Evolutionary conservation across 768 basidiomycete species (phyloP), one percentile per base, ranked within the genome.

Genomic region (Dioszegia aurantiaca): DNA sequence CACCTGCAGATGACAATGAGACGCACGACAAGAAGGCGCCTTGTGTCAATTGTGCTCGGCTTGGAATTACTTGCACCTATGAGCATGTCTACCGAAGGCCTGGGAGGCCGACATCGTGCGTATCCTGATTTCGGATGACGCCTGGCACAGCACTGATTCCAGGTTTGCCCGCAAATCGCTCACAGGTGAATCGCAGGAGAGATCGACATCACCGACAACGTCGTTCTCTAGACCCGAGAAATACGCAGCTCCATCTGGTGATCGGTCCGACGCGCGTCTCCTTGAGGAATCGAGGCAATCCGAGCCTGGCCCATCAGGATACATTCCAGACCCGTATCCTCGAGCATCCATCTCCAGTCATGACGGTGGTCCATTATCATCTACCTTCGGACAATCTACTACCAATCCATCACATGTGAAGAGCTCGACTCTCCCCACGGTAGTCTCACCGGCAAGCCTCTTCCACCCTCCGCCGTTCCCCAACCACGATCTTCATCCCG

Each of bases 1-100:
- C 54, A 8, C 30, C 54, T 5, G 12, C 54, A 14, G 54, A 55
- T 19, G 43, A 26, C n/a, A 45, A 6, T 23, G 51, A 39, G 37
- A 45, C 33, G 30, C 31, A 33, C 30, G 54, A 55, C 28, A n/a
- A 44, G 24, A 24, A 33, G 26, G 39, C 52, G 27, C 27, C 54
- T 1, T 55, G 54, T 31, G 28, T 33, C 5, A 55, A 43, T 24
- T 55, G 54, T 28, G 26, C 54, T 9, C 24, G 54, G 6, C 42
- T 55, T 8, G 54, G 54, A 5, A 43, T 44, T 21, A 19, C 2
- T 17, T 55, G 54, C 28, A 55, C 41, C n/a, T 55, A 44, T 44
- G 54, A 55, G 17, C 41, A 55, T 31, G 54, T 43, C 17, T 55
- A 55, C n/a, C 41, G 37, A 33, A 21, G 43, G 3, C 42, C 54